Evolutionary conservation across 352 stramenopile genomes (phyloP).

Genomic region (Paralagenidium karlingii): DNA sequence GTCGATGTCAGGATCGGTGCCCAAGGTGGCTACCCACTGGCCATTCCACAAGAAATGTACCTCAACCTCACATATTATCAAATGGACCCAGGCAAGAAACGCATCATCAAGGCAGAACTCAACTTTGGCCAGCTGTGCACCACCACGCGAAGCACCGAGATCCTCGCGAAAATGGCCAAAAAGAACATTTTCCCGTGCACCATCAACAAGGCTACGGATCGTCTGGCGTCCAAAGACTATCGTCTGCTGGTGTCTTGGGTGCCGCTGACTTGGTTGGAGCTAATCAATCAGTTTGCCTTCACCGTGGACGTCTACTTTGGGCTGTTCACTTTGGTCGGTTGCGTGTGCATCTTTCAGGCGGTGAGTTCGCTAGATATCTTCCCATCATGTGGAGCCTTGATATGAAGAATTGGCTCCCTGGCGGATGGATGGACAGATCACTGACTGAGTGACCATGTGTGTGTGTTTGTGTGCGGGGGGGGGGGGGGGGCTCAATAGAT

Average conservation of each 20-base stretch:
- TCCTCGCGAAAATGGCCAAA: constrained; percentile 54
- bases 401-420: no score
- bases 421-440: no score
- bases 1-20: constrained; percentile 56
- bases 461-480: no score
- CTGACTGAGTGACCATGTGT: no score
- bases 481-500: no score
- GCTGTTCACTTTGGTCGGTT: constrained; percentile 88
- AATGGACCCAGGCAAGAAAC: constrained; percentile 41
- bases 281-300: constrained; percentile 96
- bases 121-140: constrained; percentile 73
- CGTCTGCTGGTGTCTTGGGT: constrained; percentile 82
- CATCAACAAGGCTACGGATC: constrained; percentile 50
- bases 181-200: constrained; percentile 47
- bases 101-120: constrained; percentile 42
- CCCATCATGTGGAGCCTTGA: no score
- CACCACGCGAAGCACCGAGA: constrained; percentile 33
- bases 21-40: constrained; percentile 24
- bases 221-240: constrained; percentile 63
- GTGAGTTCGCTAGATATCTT: constrained; percentile 12
- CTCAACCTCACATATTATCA: constrained; percentile 77
- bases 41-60: constrained; percentile 54
- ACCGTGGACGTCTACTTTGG: constrained; percentile 88
- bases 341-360: constrained; percentile 79
- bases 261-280: constrained; percentile 86